Evolutionary conservation across 805 yeast genomes (phyloP), one percentile per base, ranked within the genome.

Genomic region (Candida parachauliodes): DNA sequence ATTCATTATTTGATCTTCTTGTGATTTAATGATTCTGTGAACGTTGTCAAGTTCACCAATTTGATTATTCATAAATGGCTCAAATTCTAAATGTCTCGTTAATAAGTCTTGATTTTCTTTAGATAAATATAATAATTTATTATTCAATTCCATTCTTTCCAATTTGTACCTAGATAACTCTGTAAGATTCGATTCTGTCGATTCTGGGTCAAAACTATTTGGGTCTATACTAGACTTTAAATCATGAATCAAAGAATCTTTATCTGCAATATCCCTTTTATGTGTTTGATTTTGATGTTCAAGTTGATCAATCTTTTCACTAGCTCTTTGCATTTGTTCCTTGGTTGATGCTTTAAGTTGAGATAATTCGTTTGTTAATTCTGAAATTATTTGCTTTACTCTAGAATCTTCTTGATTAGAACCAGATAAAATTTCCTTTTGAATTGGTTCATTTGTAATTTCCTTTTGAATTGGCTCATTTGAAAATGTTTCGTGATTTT

Each of bases 291-390:
- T 44, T 39, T 68, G 65, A 10, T 40, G 20, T 41, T 80, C 85
- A 24, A 83, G 60, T 15, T 50, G 49, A 16, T 56, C 57, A 16
- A 83, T 78, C 40, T 72, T 72, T 14, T 68, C 68, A 46, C 79
- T 74, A 0, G 88, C 89, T 34, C 66, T 60, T 34, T 62, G 67
- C 44, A 83, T 80, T 45, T 78, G 81, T 4, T 58, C 57, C 40
- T 67, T 69, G 17, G 72, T 52, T 2, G 62, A 44, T 3, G 51
- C 39, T 37, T 52, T 60, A 43, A 67, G 56, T 17, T 54, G 54
- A 22, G 44, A 51, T 36, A 68, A 49, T 36, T 68, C 68, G 15
- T 45, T 42, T 16, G 60, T 62, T 36, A 67, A 52, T 37, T 62
- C 65, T 8, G 46, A 40, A 11, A 67, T 55, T 8, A 63, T 41